Percentiles rank a stretch among this genome's conserved stretches.
Conservation (phyloP, 2,329 filamentous ascomycete genomes). For the Aspergillus costaricaensis region DNA sequence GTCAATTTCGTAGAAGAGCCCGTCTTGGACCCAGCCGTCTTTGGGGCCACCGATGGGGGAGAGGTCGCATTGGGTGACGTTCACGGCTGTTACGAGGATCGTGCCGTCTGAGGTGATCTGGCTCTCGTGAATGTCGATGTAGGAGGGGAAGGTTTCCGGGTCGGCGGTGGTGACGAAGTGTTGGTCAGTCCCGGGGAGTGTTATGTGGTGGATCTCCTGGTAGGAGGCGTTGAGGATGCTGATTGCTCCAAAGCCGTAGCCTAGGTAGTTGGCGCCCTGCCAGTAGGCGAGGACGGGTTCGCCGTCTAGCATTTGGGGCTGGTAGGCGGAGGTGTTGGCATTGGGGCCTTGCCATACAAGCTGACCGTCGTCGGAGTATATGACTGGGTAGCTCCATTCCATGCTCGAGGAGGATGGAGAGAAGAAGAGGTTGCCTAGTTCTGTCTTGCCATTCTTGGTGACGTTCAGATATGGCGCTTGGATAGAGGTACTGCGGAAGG, state of each 20-base stretch:
- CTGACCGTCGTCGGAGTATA: constrained; percentile 23
- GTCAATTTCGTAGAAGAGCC: constrained; percentile 31
- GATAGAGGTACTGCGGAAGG: too few species aligned
- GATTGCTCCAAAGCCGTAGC: constrained; percentile 24
- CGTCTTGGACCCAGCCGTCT: constrained; percentile 30
- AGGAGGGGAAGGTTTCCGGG: constrained; percentile 18
- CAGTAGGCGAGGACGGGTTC: constrained; percentile 31
- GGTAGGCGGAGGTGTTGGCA: constrained; percentile 19
- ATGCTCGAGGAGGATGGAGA: too few species aligned
- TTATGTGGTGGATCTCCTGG: constrained; percentile 25
- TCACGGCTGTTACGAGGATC: constrained; percentile 20
- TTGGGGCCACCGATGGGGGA: constrained; percentile 22
- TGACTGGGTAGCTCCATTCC: too few species aligned
- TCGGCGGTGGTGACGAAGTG: constrained; percentile 18
- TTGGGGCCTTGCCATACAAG: constrained; percentile 29
- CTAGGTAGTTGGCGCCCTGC: constrained; percentile 20
- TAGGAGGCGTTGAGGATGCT: constrained; percentile 27
- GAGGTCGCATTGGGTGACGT: too few species aligned
- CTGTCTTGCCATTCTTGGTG: too few species aligned
- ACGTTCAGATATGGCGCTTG: too few species aligned
- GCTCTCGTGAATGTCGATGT: constrained; percentile 30
- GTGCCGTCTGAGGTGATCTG: constrained; percentile 24
- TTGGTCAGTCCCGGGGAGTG: constrained; percentile 11
- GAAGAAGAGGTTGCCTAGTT: too few species aligned
- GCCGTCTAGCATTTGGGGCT: constrained; percentile 22